Percentiles rank a stretch among this genome's conserved stretches.
phyloP scores from a whole-genome alignment of 2,329 filamentous ascomycete species.

The Aspergillus latus region DNA sequence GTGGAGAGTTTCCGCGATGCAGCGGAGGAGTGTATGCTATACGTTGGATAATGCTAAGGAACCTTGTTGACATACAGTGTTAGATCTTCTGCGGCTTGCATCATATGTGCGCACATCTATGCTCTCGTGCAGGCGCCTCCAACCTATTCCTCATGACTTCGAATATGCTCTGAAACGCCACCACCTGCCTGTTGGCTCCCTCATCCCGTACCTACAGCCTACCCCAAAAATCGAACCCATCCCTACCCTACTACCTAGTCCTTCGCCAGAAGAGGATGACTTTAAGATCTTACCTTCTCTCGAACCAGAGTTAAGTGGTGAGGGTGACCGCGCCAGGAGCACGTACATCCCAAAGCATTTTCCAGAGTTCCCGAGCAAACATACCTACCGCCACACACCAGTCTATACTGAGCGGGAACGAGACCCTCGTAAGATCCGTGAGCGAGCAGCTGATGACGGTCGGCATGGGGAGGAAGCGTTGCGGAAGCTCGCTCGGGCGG shows the following conservation, averaged over 20 bases:
- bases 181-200: constrained; percentile 33
- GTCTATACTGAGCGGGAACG: constrained; percentile 60
- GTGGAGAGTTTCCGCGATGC: constrained; percentile 56
- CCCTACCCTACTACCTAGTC: constrained; percentile 38
- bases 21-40: constrained; percentile 59
- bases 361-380: constrained; percentile 61
- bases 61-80: constrained; percentile 25
- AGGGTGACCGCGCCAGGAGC: constrained; percentile 47
- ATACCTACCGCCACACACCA: constrained; percentile 62
- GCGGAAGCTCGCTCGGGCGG: constrained; percentile 58
- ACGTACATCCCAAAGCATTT: constrained; percentile 61
- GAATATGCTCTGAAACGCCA: constrained; percentile 44
- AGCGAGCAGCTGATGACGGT: constrained; percentile 65
- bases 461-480: constrained; percentile 65
- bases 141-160: constrained; percentile 61
- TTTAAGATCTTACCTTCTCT: constrained; percentile 47
- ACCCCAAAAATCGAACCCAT: constrained; percentile 22
- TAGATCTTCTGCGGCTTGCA: constrained; percentile 57
- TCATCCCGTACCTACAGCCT: constrained; percentile 36
- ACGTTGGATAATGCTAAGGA: constrained; percentile 7
- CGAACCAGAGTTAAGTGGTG: constrained; percentile 52
- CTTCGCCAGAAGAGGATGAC: constrained; percentile 40
- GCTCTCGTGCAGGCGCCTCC: constrained; percentile 55
- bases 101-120: constrained; percentile 58
- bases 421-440: constrained; percentile 60